Conservation (phyloP, 805 yeast species). For the Candida railenensis region DNA sequence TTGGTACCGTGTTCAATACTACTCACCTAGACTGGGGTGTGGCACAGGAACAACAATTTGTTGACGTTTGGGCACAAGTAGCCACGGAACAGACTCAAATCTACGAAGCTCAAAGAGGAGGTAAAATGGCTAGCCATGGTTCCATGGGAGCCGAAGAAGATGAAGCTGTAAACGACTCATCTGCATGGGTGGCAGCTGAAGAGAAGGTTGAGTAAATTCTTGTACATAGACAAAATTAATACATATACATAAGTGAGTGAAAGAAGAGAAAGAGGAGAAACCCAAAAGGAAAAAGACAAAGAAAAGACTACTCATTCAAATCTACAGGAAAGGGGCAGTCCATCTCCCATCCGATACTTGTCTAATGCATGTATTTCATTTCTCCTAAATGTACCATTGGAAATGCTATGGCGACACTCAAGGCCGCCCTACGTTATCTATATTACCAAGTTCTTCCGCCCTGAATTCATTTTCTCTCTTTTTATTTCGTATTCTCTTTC, state of each 20-base stretch:
- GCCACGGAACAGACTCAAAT: constrained; percentile 66
- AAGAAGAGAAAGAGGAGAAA: background rate
- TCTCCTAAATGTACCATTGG: background rate
- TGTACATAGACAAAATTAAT: constrained; percentile 3
- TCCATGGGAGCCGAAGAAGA: constrained; percentile 20
- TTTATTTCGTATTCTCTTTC: background rate
- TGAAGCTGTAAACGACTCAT: constrained; percentile 7
- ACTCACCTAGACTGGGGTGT: constrained; percentile 67
- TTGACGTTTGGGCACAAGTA: constrained; percentile 71
- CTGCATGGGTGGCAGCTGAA: constrained; percentile 4
- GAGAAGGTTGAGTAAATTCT: constrained; percentile 1
- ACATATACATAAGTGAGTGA: background rate
- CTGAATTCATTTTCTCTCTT: background rate
- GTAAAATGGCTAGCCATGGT: constrained; percentile 14
- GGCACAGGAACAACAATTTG: constrained; percentile 64
- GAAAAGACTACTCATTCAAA: background rate
- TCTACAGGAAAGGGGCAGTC: no score
- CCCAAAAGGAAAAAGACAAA: background rate
- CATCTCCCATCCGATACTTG: no score
- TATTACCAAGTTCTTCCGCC: background rate
- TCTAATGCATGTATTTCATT: background rate
- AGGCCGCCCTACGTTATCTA: background rate
- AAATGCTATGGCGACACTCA: background rate
- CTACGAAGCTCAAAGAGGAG: constrained; percentile 44
- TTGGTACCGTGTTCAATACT: constrained; percentile 70